Base-by-base conservation (phyloP, 768 basidiomycete genomes). In the Russula virescens region DNA sequence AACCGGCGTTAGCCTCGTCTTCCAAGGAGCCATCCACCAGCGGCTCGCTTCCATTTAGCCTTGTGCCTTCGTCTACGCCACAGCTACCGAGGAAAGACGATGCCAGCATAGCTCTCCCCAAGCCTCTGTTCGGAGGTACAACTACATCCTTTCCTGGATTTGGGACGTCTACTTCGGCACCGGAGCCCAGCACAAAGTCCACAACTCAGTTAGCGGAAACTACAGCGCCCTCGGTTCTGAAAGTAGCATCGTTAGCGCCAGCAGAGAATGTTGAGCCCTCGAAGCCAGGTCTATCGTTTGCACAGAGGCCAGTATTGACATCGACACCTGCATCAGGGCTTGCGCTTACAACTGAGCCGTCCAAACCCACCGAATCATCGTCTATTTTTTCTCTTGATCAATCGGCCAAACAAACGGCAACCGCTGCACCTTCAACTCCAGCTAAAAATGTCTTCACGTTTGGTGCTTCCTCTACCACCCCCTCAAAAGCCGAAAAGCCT, bases 391-490 rank as follows among this genome's bases (percentile, higher is more conserved):
- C 61, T 47, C 59, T 55, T 46, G 14, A 56, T 35, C 61, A 45
- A 55, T 38, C 53, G 19, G 14, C 14, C 40, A 60, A 63, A 38
- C 58, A 25, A 42, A 26, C 58, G 8, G 14, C 34, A 13, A n/a
- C 31, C 3, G 49, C 23, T 18, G 16, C 40, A 7, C 53, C 52
- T 50, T 52, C 46, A 18, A 54, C 54, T n/a, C 51, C 64, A n/a
- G 55, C 56, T 19, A 64, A 66, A 43, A 19, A 9, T 31, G 0
- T 64, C 9, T 73, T 73, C 56, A 58, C 61, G 1, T 65, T 66
- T 51, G 55, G 45, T 54, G 35, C 58, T 25, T 4, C 64, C 11
- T 54, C 80, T 23, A 23, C 62, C 28, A 34, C 31, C 31, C 31
- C 65, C 14, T 11, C 54, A 7, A 26, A 45, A 13, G 45, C 42